Evolutionary conservation across 2,329 filamentous ascomycete species (phyloP), one percentile per base, ranked within the genome.

Genomic region (Tolypocladium nubicola): DNA sequence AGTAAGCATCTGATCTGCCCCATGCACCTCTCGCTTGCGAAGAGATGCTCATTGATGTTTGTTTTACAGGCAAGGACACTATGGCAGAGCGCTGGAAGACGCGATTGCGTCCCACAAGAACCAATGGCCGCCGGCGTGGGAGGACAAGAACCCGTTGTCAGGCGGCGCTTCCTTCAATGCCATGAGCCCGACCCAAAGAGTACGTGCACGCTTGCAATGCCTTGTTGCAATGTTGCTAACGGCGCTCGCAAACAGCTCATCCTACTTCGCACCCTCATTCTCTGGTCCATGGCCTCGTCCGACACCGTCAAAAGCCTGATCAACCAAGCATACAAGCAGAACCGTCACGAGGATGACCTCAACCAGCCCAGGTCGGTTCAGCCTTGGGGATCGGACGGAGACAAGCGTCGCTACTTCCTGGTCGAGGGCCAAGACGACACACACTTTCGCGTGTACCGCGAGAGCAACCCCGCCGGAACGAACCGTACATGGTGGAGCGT

Each of bases 391-490:
- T 82, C 84, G 14, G 92, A 96, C 70, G 90, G 89, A 62, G 86
- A 96, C 65, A 96, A 94, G 76, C 86, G 94, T 57, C 86, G 91
- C 59, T 99, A 97, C 73, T 99, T 88, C 76, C 78, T 99, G 53
- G 83, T 99, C 61, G 94, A 99, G 73, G 94, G 94, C 14, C 83
- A 90, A 63, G 93, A 97, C 65, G 92, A 99, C 71, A 97, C 93
- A 4, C 83, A 88, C 61, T 99, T 99, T 72, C 84, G 94, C 61
- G 83, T 99, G 50, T 99, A 99, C 71, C 83, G 94, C 56, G 94
- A 99, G 73, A 93, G 89, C 73, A 95, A 96, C 66, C 88, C 90
- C 14, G 85, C 85, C 6, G 81, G 87, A 38, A 82, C 88, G 52
- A 87, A 87, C 60, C 75, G 84, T 60, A 90, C 89, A 30, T 99